Evolutionary conservation across 108 stramenopile species (phyloP).

Genomic region (Nannochloropsis gaditana): DNA sequence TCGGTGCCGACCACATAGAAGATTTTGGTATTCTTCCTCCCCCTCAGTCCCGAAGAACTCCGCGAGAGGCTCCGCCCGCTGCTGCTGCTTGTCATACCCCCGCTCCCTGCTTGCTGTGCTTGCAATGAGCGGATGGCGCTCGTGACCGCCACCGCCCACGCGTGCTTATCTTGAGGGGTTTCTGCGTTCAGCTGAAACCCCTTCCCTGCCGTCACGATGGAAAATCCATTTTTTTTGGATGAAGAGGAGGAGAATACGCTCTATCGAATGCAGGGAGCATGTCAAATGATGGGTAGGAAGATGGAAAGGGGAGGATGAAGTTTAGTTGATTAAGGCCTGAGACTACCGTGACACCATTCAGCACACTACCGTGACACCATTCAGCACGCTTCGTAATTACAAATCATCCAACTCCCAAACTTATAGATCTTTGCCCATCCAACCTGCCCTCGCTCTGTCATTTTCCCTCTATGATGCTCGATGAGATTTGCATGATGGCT

Average conservation of each 20-base stretch:
- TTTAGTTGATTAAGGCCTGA: too few species aligned
- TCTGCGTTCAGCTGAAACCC: conserved; percentile 5
- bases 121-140: conserved; percentile 24
- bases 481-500: too few species aligned
- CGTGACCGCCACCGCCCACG: conserved; percentile 23
- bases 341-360: too few species aligned
- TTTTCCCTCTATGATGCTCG: too few species aligned
- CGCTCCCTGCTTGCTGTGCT: neutral
- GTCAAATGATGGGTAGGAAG: too few species aligned
- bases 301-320: neutral
- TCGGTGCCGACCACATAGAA: conserved; percentile 50
- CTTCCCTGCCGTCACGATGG: neutral
- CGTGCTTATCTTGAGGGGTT: neutral
- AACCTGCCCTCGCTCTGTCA: too few species aligned
- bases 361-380: too few species aligned
- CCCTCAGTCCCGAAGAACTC: neutral
- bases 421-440: too few species aligned
- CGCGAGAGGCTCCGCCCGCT: neutral
- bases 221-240: neutral
- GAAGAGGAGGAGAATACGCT: neutral
- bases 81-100: too few species aligned
- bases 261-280: neutral
- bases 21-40: neutral
- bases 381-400: too few species aligned
- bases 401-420: too few species aligned